A percentile compares a stretch with the other conserved stretches of the same genome.
Evolutionary conservation across 1,284 basidiomycete species (phyloP).

Genomic region (Trametes versicolor): DNA sequence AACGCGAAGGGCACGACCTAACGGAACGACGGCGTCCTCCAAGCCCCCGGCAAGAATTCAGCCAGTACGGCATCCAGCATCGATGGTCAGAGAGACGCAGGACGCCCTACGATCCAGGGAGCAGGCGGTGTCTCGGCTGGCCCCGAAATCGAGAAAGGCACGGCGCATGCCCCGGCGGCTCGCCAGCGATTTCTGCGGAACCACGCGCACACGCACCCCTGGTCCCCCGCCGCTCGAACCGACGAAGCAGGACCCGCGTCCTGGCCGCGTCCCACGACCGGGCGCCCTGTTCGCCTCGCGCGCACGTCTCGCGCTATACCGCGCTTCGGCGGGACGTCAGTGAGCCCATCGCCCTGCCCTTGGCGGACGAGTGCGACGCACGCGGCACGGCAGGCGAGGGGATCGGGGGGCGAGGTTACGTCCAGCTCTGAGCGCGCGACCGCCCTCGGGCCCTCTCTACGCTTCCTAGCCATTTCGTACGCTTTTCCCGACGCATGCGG

Average conservation of each 20-base stretch:
- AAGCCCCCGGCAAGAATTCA: too few species aligned
- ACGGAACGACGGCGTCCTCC: neutral
- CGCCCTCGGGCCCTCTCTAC: neutral
- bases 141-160: neutral
- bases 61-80: too few species aligned
- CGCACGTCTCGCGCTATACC: neutral
- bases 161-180: slow-evolving; percentile 3
- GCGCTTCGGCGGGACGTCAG: neutral
- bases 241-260: neutral
- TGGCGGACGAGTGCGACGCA: neutral
- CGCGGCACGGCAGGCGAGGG: neutral
- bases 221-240: neutral
- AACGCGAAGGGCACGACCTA: neutral
- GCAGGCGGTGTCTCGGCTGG: neutral
- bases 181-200: neutral
- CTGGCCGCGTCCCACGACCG: slow-evolving; percentile 6
- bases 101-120: neutral
- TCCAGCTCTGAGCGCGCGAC: neutral
- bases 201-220: neutral
- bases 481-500: neutral
- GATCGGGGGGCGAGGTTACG: neutral
- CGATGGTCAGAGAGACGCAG: too few species aligned
- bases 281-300: slow-evolving; percentile 3
- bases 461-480: neutral
- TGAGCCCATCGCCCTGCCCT: neutral